Evolutionary conservation across 2,329 filamentous ascomycete genomes (phyloP).

Genomic region (Blumeria graminis): DNA sequence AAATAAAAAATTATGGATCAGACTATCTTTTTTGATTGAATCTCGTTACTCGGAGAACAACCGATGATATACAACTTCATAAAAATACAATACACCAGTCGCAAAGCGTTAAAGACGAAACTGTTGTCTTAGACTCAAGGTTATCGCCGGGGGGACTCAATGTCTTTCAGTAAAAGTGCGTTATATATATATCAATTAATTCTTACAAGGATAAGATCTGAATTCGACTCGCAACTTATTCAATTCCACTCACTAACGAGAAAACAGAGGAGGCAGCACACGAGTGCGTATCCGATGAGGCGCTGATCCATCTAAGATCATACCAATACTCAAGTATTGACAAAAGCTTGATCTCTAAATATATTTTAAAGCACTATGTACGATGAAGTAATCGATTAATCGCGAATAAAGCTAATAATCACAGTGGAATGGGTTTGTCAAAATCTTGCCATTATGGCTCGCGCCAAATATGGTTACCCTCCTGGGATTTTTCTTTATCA

Average conservation of each 20-base stretch:
- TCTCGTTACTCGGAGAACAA: too few relatives aligned
- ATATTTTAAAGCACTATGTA: conserved; percentile 91
- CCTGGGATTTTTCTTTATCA: conserved; percentile 80
- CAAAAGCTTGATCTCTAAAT: conserved; percentile 79
- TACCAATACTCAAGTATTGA: conserved; percentile 98
- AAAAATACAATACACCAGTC: too few relatives aligned
- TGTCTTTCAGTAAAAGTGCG: conserved; percentile 19
- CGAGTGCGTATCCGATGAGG: conserved; percentile 69
- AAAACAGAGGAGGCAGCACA: conserved; percentile 28
- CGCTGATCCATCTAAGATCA: conserved; percentile 68
- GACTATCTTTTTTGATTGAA: too few relatives aligned
- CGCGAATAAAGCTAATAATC: conserved; percentile 6
- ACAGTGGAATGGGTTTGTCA: conserved; percentile 92
- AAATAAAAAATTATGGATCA: too few relatives aligned
- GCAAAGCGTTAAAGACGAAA: too few relatives aligned
- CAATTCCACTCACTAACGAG: neutral
- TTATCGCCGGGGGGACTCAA: conserved; percentile 6
- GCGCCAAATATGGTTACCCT: conserved; percentile 96
- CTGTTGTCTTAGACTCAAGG: too few relatives aligned
- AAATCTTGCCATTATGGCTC: conserved; percentile 81
- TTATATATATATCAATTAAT: neutral
- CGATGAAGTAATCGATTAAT: conserved; percentile 15
- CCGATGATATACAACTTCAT: too few relatives aligned
- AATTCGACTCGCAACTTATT: neutral
- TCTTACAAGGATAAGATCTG: neutral